Conservation (phyloP, 371 early-diverging fungal species). For the Lichtheimia ramosa region DNA sequence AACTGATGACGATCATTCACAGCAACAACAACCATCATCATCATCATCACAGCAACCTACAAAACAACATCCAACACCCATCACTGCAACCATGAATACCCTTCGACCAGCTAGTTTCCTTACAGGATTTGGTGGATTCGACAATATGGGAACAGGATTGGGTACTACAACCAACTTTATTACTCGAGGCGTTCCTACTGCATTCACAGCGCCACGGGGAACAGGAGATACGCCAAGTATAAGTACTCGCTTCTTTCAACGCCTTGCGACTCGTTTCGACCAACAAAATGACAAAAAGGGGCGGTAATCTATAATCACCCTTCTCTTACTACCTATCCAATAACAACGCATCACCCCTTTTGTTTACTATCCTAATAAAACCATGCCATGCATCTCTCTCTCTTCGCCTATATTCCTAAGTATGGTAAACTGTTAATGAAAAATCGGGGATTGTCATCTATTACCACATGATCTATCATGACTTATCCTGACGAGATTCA, state of each 20-base stretch:
- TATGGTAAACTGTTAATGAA: no score
- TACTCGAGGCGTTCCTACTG: constrained; percentile 31
- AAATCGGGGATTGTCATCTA: no score
- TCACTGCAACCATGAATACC: background rate
- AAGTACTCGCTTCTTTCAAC: constrained; percentile 48
- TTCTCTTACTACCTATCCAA: no score
- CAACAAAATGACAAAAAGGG: constrained; percentile 29
- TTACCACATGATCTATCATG: no score
- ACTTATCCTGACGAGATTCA: no score
- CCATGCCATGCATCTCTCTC: no score
- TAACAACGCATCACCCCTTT: background rate
- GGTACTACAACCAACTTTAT: constrained; percentile 25
- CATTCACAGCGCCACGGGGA: constrained; percentile 7
- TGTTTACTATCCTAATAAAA: background rate
- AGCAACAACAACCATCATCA: constrained; percentile 5
- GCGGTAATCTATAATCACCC: constrained; percentile 2
- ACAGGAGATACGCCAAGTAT: constrained; percentile 33
- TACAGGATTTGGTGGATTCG: constrained; percentile 41
- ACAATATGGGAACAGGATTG: constrained; percentile 21
- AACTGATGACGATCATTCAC: constrained; percentile 6
- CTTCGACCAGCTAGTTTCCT: constrained; percentile 43
- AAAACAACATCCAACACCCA: constrained; percentile 5
- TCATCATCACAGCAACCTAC: background rate
- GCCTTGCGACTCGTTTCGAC: constrained; percentile 41
- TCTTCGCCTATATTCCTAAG: no score